phyloP scores from a whole-genome alignment of 2,329 filamentous ascomycete genomes.

The Raffaelea arxii region DNA sequence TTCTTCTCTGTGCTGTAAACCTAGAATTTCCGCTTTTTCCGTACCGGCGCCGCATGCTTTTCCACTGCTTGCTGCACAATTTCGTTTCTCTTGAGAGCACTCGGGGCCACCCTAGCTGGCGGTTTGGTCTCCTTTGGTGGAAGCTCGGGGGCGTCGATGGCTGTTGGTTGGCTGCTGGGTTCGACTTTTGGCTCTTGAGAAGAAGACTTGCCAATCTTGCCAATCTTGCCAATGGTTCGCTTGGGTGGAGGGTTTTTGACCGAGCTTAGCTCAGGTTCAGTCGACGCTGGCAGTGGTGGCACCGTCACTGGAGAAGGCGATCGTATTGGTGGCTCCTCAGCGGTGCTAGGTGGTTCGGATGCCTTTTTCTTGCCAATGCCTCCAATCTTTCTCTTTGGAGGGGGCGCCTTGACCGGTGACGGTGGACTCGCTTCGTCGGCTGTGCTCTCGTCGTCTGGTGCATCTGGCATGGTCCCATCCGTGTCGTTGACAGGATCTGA shows the following conservation, averaged over 20 bases:
- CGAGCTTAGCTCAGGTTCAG: too few relatives aligned
- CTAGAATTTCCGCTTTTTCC: slow-evolving; percentile 48
- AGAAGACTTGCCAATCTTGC: neutral
- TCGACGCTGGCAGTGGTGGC: too few relatives aligned
- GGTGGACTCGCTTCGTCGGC: neutral
- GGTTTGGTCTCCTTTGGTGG: too few relatives aligned
- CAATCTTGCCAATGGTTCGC: slow-evolving; percentile 13
- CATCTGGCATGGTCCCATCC: too few relatives aligned
- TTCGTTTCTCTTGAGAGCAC: slow-evolving; percentile 30
- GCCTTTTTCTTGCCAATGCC: slow-evolving; percentile 26
- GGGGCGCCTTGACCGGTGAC: neutral
- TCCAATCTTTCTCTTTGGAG: slow-evolving; percentile 15
- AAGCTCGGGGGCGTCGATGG: too few relatives aligned
- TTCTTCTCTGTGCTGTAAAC: neutral
- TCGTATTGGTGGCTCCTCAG: too few relatives aligned
- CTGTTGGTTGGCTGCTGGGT: slow-evolving; percentile 11
- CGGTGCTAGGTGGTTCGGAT: too few relatives aligned
- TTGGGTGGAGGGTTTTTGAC: too few relatives aligned
- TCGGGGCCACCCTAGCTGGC: too few relatives aligned
- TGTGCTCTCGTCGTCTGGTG: too few relatives aligned
- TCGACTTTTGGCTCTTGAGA: neutral
- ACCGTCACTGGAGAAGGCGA: too few relatives aligned
- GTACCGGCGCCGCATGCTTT: slow-evolving; percentile 38
- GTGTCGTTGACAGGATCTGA: neutral
- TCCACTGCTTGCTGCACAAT: slow-evolving; percentile 39